Evolutionary conservation across 345 rosid genomes (phyloP).

Genomic region (Citropsis articulata): DNA sequence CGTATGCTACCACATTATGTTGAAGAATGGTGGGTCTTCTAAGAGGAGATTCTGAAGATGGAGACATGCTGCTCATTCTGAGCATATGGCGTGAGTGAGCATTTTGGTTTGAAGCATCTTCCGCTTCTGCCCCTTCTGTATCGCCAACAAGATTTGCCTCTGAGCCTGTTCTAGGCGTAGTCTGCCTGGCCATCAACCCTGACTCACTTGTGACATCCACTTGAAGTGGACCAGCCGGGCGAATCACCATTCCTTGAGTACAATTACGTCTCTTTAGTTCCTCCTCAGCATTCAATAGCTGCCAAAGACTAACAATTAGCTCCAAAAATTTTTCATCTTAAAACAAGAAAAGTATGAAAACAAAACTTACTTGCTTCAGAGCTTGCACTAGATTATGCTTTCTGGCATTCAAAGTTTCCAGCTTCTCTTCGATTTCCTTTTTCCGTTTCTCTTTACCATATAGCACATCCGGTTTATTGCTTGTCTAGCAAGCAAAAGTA

Average conservation of each 20-base stretch:
- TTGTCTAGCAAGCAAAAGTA: conserved; percentile 31
- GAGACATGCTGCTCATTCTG: conserved; percentile 80
- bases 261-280: conserved; percentile 69
- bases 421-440: conserved; percentile 67
- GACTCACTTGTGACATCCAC: conserved; percentile 70
- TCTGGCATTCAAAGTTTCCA: conserved; percentile 69
- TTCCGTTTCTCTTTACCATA: conserved; percentile 52
- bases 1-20: conserved; percentile 47
- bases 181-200: conserved; percentile 51
- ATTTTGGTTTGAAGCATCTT: conserved; percentile 57
- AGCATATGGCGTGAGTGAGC: conserved; percentile 48
- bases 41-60: conserved; percentile 81
- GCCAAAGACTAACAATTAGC: conserved; percentile 12
- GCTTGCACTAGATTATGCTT: conserved; percentile 87
- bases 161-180: conserved; percentile 51
- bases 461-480: conserved; percentile 26
- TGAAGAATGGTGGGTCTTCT: conserved; percentile 64
- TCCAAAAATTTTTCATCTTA: background rate
- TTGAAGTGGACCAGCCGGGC: conserved; percentile 64
- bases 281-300: conserved; percentile 88
- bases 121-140: conserved; percentile 68
- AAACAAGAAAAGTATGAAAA: background rate
- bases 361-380: conserved; percentile 66
- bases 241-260: conserved; percentile 43
- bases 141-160: conserved; percentile 63